Percentiles rank a stretch among this genome's conserved stretches.
These are phyloP conservation scores for Sherardia arvensis DNA, from an alignment of 257 asterid species.

Conservation along the genomic window DNA sequence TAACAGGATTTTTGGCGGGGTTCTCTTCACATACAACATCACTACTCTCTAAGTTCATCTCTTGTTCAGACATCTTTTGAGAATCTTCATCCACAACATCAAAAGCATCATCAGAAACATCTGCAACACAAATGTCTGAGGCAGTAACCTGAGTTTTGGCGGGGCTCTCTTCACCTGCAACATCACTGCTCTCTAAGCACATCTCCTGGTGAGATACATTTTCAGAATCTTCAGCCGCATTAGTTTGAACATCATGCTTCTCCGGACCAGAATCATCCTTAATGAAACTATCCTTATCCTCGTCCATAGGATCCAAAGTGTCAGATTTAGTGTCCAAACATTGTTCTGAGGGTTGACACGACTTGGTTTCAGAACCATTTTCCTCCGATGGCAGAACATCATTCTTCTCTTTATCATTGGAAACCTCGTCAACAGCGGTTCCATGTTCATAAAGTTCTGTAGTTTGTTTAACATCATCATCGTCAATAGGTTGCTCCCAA, in stretches of 20 bases:
- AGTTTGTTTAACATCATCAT: conserved; percentile 14
- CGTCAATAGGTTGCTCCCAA: conserved; percentile 58
- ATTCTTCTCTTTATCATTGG: background rate
- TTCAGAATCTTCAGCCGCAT: conserved; percentile 16
- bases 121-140: no score
- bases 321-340: background rate
- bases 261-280: conserved; percentile 2
- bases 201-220: conserved; percentile 15
- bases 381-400: conserved; percentile 14
- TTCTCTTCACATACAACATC: conserved; percentile 13
- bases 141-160: no score
- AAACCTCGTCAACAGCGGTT: conserved; percentile 5
- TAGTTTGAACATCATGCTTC: conserved; percentile 8
- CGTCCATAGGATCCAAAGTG: no score
- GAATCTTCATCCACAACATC: no score
- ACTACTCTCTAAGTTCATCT: no score
- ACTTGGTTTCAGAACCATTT: conserved; percentile 14
- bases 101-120: no score
- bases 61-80: no score
- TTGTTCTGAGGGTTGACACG: conserved; percentile 12
- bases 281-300: background rate
- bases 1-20: conserved; percentile 18
- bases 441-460: conserved; percentile 17
- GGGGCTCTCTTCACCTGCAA: conserved; percentile 20
- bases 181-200: conserved; percentile 9